These are phyloP conservation scores for Calophaca sinica DNA, from an alignment of 306 rosid genomes.

Conservation along the genomic window DNA sequence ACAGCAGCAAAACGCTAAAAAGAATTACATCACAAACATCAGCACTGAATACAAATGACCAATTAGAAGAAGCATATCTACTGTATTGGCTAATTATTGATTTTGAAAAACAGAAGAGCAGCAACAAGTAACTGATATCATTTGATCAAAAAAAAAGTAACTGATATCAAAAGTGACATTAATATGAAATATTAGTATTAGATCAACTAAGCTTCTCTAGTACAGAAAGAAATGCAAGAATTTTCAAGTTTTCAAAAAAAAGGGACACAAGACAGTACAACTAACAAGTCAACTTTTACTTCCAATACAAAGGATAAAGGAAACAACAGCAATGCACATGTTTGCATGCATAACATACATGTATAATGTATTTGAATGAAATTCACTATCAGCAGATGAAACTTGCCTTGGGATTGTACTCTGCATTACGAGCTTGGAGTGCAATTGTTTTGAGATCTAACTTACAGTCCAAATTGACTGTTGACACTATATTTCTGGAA, in stretches of 20 bases:
- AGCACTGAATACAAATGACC: slow-evolving; percentile 1
- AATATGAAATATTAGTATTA: background rate
- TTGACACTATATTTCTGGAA: slow-evolving; percentile 87
- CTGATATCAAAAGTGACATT: background rate
- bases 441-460: slow-evolving; percentile 94
- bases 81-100: background rate
- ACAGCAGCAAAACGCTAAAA: slow-evolving; percentile 98
- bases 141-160: too few species aligned
- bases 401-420: slow-evolving; percentile 96
- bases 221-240: background rate
- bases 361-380: slow-evolving; percentile 10
- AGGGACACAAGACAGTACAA: background rate
- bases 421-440: slow-evolving; percentile 92
- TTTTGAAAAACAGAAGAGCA: background rate
- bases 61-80: background rate
- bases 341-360: background rate
- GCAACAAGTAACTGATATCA: background rate
- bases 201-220: slow-evolving; percentile 28
- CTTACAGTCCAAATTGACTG: slow-evolving; percentile 93
- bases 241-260: background rate
- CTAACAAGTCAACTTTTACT: background rate
- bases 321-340: background rate
- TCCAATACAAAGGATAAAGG: background rate
- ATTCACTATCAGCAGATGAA: background rate
- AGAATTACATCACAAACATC: slow-evolving; percentile 33